Base-by-base conservation (phyloP, 768 basidiomycete genomes). In the Russula sp. region DNA sequence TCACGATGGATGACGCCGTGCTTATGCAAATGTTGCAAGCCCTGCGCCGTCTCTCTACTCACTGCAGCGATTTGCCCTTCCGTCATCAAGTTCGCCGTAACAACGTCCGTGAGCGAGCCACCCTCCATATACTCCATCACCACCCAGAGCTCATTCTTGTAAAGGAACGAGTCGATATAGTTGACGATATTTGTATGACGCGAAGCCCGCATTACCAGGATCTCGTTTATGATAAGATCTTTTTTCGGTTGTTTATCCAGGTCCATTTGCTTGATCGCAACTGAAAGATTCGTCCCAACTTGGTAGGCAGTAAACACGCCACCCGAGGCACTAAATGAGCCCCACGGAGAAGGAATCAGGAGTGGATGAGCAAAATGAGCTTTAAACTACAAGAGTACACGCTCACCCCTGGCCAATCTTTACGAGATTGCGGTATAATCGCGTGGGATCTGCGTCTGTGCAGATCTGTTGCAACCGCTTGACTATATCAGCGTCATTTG, bases 71-170 rank as follows among this genome's bases (percentile, higher is more conserved):
- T 98, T 79, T 98, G 97, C 1, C 95, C 97, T 75, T 98, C 97
- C 0, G 91, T 94, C 95, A 99, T 98, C 72, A 97, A 77, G 75
- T 95, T 94, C 57, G 90, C 91, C n/a, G 93, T 94, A 70, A 94
- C 94, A 66, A 98, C 94, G 73, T 98, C 96, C 5, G 96, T 99
- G 52, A 98, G 78, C 34, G 86, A 88, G 38, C 93, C 92, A 46
- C 95, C 95, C 77, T 98, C 96, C 95, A 98, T 98, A 76, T 95
- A 98, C 78, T 98, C 97, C 97, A 99, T 98, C 62, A 98, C 94
- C 44, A 99, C 94, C 97, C 97, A 98, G 3, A 99, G 81, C 73
- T 98, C 97, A 74, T 96, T 97, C 81, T 92, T 94, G 80, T 96
- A 85, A 48, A 98, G 77, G 84, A 98, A 99, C 3, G 94, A 96